phyloP scores from a whole-genome alignment of 2,329 filamentous ascomycete genomes.

The Epichloe aotearoae region DNA sequence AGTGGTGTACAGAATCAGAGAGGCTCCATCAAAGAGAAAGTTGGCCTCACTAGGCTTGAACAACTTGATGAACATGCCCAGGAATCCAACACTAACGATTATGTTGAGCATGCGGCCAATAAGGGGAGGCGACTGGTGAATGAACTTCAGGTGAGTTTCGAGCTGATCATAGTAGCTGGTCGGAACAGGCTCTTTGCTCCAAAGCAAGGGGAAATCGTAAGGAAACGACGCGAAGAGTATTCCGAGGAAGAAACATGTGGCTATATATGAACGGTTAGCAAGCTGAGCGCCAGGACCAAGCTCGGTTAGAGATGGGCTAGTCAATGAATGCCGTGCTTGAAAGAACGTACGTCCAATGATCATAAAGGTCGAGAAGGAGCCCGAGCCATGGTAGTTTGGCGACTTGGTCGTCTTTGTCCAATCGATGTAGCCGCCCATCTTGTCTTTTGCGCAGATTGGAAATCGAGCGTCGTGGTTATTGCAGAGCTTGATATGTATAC shows the following conservation, averaged over 20 bases:
- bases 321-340: neutral
- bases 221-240: conserved; percentile 94
- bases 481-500: neutral
- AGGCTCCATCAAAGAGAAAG: conserved; percentile 83
- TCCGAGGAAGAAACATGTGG: conserved; percentile 93
- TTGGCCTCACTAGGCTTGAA: conserved; percentile 91
- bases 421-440: conserved; percentile 30
- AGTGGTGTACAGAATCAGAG: conserved; percentile 69
- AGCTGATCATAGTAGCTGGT: conserved; percentile 68
- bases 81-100: conserved; percentile 72
- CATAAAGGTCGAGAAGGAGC: conserved; percentile 88
- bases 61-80: conserved; percentile 86
- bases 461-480: neutral
- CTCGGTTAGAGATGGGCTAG: conserved; percentile 1
- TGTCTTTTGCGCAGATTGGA: conserved; percentile 1
- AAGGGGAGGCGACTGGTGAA: conserved; percentile 86
- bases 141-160: conserved; percentile 78
- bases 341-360: conserved; percentile 76
- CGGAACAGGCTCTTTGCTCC: conserved; percentile 53
- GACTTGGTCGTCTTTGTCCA: conserved; percentile 45
- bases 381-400: conserved; percentile 43
- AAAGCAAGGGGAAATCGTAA: conserved; percentile 87
- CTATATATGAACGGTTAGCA: conserved; percentile 26
- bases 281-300: neutral
- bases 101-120: conserved; percentile 92